A percentile compares a stretch with the other conserved stretches of the same genome.
Evolutionary conservation across 345 rosid species (phyloP).

Genomic region (Cardiospermum halicacabum): DNA sequence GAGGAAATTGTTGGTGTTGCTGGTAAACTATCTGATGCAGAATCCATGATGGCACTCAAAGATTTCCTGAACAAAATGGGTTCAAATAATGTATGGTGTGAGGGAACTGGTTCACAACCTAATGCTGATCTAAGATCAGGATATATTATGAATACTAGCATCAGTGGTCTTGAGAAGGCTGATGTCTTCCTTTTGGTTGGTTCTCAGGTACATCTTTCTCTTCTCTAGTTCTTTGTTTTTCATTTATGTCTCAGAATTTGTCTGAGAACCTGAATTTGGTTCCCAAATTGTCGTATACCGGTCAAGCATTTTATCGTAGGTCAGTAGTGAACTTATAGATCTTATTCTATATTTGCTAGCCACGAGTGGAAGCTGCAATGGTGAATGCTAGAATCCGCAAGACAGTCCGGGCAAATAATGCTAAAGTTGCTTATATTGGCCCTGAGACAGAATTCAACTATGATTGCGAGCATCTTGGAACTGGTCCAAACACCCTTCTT

Average conservation of each 20-base stretch:
- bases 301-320: not conserved
- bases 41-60: conserved; percentile 96
- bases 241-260: not conserved
- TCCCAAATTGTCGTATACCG: not conserved
- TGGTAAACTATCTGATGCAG: conserved; percentile 93
- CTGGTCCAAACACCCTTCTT: conserved; percentile 70
- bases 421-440: conserved; percentile 91
- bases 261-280: not conserved
- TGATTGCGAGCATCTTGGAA: conserved; percentile 81
- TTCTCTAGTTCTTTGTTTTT: not conserved
- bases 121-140: conserved; percentile 90
- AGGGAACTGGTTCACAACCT: conserved; percentile 75
- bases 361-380: conserved; percentile 97
- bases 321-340: not conserved
- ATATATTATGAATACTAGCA: conserved; percentile 84
- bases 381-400: conserved; percentile 92
- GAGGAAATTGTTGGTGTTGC: conserved; percentile 90
- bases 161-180: conserved; percentile 90
- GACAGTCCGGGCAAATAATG: conserved; percentile 75
- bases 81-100: conserved; percentile 90
- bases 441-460: conserved; percentile 76
- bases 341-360: conserved; percentile 46
- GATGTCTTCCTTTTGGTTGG: conserved; percentile 94
- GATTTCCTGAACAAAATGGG: conserved; percentile 93
- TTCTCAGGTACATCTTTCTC: conserved; percentile 61